Percentiles rank a stretch among this genome's conserved stretches.
Evolutionary conservation across 805 yeast species (phyloP).

Genomic region (Debaryomyces castellii): DNA sequence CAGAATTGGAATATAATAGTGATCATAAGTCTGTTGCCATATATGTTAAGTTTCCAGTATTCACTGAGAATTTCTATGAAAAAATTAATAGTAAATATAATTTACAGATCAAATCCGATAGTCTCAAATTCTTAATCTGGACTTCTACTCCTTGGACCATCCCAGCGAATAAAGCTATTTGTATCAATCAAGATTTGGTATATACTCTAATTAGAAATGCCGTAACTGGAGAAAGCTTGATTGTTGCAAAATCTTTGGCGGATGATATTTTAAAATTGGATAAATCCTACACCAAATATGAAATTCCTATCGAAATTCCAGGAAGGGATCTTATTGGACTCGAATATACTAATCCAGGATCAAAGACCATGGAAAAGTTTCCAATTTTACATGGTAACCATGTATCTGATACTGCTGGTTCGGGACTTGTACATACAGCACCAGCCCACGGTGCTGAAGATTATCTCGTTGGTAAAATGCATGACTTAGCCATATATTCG

Average conservation of each 20-base stretch:
- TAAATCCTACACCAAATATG: constrained; percentile 8
- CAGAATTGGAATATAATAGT: constrained; percentile 86
- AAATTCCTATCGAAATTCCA: neutral
- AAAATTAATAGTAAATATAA: constrained; percentile 10
- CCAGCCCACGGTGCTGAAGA: constrained; percentile 99
- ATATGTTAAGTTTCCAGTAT: constrained; percentile 62
- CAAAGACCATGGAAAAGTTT: constrained; percentile 29
- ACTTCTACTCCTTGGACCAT: constrained; percentile 99
- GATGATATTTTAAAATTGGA: constrained; percentile 35
- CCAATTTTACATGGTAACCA: constrained; percentile 80
- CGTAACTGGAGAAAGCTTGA: constrained; percentile 38
- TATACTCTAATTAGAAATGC: constrained; percentile 50
- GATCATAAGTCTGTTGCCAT: constrained; percentile 68
- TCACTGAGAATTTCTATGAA: constrained; percentile 3
- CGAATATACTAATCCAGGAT: constrained; percentile 58
- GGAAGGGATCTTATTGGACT: constrained; percentile 28
- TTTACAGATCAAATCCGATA: neutral
- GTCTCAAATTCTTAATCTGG: constrained; percentile 65
- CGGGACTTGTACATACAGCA: constrained; percentile 95
- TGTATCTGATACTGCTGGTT: constrained; percentile 79
- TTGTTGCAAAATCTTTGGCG: constrained; percentile 58
- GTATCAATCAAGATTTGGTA: constrained; percentile 56
- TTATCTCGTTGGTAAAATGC: constrained; percentile 62
- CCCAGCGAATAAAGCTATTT: constrained; percentile 81
- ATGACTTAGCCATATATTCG: constrained; percentile 61